Base-by-base conservation (phyloP, 2,329 filamentous ascomycete species). In the Epichloe brachyelytri region DNA sequence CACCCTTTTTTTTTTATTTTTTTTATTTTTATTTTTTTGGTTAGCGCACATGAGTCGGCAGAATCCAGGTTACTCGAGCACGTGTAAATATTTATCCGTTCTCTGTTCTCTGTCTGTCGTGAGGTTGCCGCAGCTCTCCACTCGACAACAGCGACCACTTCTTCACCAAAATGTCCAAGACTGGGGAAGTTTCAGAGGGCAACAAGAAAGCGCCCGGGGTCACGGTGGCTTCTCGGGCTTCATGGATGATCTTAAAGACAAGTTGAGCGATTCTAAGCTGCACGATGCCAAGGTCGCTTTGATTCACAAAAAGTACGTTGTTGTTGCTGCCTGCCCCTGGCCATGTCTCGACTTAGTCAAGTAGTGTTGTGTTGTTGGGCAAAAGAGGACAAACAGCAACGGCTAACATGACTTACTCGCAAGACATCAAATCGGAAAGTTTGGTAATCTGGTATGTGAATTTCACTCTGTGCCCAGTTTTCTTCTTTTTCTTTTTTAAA, bases 401-500 rank as follows among this genome's bases (percentile, higher is more conserved):
- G 6, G 17, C 46, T 51, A 38, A 49, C 44, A 43, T 36, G 20
- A 17, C 26, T 36, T 36, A 17, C n/a, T 26, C 6, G 14, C 30
- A 49, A 70, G 68, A 50, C 63, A 82, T 56, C 72, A 81, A 53
- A 72, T 83, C 58, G 80, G 80, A 49, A 84, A 84, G 62, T 67
- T 83, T 47, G 76, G 67, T 40, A 84, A 84, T 57, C 57, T 84
- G 58, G 78, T 82, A 68, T 54, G 71, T 55, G 39, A 37, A 17
- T 20, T 50, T 44, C 5, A 10, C n/a, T 19, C 20, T 43, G 36
- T 17, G 22, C 26, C 26, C 52, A 15, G 22, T 30, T 6, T 17
- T 36, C n/a, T 43, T 43, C 8, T 26, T n/a, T n/a, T n/a, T 37
- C 1, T 6, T n/a, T n/a, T 6, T 37, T 15, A 37, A 26, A 36